Base-by-base conservation (phyloP, 768 basidiomycete species). In the Psilocybe azurescens region DNA sequence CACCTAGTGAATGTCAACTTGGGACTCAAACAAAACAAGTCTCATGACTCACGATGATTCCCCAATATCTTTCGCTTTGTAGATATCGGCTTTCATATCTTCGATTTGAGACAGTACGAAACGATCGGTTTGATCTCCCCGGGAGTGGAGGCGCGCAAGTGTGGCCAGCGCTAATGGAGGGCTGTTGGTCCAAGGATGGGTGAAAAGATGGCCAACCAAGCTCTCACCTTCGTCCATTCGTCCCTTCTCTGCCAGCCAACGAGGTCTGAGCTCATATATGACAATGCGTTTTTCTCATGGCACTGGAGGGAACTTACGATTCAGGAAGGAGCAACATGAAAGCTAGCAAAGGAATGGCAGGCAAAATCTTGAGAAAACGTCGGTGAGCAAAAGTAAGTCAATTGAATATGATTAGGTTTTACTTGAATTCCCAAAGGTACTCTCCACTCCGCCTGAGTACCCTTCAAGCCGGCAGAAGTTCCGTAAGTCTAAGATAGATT, bases 241-340 rank as follows among this genome's bases (percentile, higher is more conserved):
- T 8, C 82, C 83, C 53, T 82, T 80, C 69, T 82, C 78, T 48
- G 84, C 83, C 63, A 86, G 75, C 79, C 82, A 87, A 10, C 86
- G 78, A 1, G 85, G 83, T 9, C 76, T 60, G 2, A 2, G 38
- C 20, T n/a, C 9, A 33, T 20, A 28, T n/a, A 28, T 53, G 10
- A 28, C 14, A 30, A 50, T 36, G 30, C 10, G 29, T 29, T 10
- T 24, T 24, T 24, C 2, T 24, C 24, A 24, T 24, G 24, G 24
- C 24, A 24, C 24, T 24, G 24, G 24, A 4, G 48, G 20, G 10
- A 9, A 71, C 78, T 41, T 65, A 85, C 75, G 81, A 83, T 71
- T 85, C 83, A 7, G 83, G 83, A 30, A 85, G 75, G 14, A 85
- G 67, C 24, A 84, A 74, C 53, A 85, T 84, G 68, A 86, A 83